phyloP scores from a whole-genome alignment of 257 asterid species.

The Solanum chiquidenum region DNA sequence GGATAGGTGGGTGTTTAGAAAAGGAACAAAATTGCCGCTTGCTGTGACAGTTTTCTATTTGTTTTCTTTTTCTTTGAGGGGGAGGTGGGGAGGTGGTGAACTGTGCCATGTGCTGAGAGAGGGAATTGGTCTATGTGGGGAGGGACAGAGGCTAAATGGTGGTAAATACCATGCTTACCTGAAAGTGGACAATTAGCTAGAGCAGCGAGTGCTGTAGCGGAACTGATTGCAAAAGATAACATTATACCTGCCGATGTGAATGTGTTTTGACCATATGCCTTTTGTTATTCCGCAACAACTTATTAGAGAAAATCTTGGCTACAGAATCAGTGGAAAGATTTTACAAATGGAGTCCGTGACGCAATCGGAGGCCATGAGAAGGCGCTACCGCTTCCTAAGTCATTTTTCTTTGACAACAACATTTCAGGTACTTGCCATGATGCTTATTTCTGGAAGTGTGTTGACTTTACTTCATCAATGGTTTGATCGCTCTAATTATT shows the following conservation, averaged over 20 bases:
- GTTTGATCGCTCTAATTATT: slow-evolving; percentile 3
- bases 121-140: neutral
- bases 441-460: neutral
- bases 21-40: neutral
- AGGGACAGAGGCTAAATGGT: neutral
- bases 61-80: neutral
- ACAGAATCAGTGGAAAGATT: slow-evolving; percentile 80
- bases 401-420: slow-evolving; percentile 90
- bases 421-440: slow-evolving; percentile 49
- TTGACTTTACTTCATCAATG: neutral
- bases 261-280: neutral
- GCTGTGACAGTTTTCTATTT: neutral
- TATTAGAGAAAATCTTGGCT: slow-evolving; percentile 19
- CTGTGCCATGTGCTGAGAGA: neutral
- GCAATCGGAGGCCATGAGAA: slow-evolving; percentile 80
- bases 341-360: slow-evolving; percentile 75
- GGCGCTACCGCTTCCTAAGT: slow-evolving; percentile 88
- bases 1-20: neutral
- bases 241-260: neutral
- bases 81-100: neutral
- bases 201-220: neutral
- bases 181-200: neutral
- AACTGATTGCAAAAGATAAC: neutral
- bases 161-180: neutral
- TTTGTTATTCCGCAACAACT: slow-evolving; percentile 1